Evolutionary conservation across 1,139 yeast genomes (phyloP).

Genomic region (Komagataea norvegica): DNA sequence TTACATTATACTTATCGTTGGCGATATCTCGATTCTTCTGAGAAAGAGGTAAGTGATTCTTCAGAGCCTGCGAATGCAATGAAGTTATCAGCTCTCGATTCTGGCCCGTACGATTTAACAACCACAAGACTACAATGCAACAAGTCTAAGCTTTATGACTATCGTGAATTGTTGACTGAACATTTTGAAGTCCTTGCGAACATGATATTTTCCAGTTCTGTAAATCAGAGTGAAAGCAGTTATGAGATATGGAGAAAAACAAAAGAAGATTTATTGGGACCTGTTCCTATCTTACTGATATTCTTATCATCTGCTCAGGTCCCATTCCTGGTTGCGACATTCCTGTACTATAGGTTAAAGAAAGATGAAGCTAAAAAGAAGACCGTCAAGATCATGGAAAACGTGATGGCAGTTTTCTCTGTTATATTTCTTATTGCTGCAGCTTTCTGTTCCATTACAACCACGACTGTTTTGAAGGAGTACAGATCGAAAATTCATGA

Average conservation of each 20-base stretch:
- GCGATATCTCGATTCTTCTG: slow-evolving; percentile 15
- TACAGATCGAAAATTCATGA: slow-evolving; percentile 31
- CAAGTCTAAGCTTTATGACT: slow-evolving; percentile 35
- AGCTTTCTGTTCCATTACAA: slow-evolving; percentile 30
- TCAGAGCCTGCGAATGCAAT: slow-evolving; percentile 2
- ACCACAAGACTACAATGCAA: slow-evolving; percentile 5
- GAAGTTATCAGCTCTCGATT: slow-evolving; percentile 6
- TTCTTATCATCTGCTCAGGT: neutral
- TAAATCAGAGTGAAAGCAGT: neutral
- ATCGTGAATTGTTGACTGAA: slow-evolving; percentile 31
- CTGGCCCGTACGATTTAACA: neutral
- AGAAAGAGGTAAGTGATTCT: neutral
- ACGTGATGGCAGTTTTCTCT: slow-evolving; percentile 34
- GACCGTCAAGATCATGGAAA: slow-evolving; percentile 32
- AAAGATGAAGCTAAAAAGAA: slow-evolving; percentile 10
- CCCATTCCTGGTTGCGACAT: neutral
- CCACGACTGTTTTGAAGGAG: slow-evolving; percentile 27
- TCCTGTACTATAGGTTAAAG: neutral
- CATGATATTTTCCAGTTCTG: neutral
- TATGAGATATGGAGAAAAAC: slow-evolving; percentile 7
- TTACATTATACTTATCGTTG: slow-evolving; percentile 27
- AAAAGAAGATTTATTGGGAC: neutral
- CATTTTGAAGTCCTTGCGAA: slow-evolving; percentile 19
- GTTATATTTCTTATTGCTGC: slow-evolving; percentile 33
- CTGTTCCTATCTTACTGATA: neutral